Percentiles rank a stretch among this genome's conserved stretches.
These are phyloP conservation scores for Phaeosphaeria sp. DNA, from an alignment of 2,329 filamentous ascomycete species.

Conservation along the genomic window DNA sequence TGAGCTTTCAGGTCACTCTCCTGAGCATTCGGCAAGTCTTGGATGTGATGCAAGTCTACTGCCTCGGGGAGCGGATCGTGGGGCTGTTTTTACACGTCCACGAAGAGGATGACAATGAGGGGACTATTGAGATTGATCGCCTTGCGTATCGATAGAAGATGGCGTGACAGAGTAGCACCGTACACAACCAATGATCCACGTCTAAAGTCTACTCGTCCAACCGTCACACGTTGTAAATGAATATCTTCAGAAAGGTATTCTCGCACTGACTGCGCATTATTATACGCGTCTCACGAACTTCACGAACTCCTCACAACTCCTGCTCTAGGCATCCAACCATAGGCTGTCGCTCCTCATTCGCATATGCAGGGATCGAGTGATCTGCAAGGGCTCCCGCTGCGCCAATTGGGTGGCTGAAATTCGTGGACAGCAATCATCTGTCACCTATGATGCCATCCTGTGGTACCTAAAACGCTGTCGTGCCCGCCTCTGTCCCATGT, in stretches of 20 bases:
- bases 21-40: background rate
- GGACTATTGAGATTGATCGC: no score
- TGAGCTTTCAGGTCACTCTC: background rate
- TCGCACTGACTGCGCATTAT: no score
- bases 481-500: background rate
- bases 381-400: conserved; percentile 14
- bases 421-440: background rate
- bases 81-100: background rate
- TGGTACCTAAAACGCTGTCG: conserved; percentile 7
- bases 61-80: background rate
- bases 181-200: no score
- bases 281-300: no score
- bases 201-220: no score
- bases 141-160: no score
- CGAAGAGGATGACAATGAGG: background rate
- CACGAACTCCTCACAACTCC: background rate
- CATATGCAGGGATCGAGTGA: conserved; percentile 14
- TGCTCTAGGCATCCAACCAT: background rate
- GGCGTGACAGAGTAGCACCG: background rate
- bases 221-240: no score
- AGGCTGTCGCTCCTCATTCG: background rate
- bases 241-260: no score
- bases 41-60: background rate
- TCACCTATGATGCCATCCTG: conserved; percentile 9
- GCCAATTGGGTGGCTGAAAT: conserved; percentile 17